Base-by-base conservation (phyloP, 164 flowering plant species). In the Umbilicus rupestris region DNA sequence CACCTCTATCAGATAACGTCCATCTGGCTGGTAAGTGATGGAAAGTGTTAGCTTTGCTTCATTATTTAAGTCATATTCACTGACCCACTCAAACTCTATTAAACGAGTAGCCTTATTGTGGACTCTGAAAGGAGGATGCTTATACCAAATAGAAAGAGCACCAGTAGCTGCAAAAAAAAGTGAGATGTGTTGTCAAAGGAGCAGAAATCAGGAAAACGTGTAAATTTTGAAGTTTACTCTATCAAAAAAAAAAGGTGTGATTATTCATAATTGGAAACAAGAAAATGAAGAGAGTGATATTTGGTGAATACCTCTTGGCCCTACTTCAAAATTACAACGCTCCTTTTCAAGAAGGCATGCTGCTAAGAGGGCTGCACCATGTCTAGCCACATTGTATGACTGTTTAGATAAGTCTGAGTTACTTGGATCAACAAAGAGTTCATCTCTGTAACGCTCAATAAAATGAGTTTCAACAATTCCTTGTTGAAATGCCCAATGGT, bases 381-480 rank as follows among this genome's bases (percentile, higher is more conserved):
- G 69, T 67, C 67, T 76, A 69, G 89, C 88, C 69, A 81, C 77
- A 67, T 68, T 47, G 47, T 76, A 73, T 69, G 80, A 78, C 71
- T 79, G 77, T 37, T 79, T 70, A 24, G 73, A 76, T 68, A 73
- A 55, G 44, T 35, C 70, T 26, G 71, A 39, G 76, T 79, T 73
- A 72, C 69, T 68, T 39, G 85, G 79, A 76, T 83, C 83, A 67
- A 67, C 67, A 68, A 94, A 86, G 15, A 91, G 88, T 63, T 92
- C 97, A 73, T 82, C 78, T 74, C 73, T 89, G 72, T 76, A 85
- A 72, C 78, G 79, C 75, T 91, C 97, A 66, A 91, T 91, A 75
- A 94, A 94, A 80, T 91, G 93, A 33, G 99, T 94, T 79, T 89
- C 99, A 63, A 94, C 93, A 70, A 80, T 72, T 29, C 96, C 99